phyloP scores from a whole-genome alignment of 805 yeast genomes.

The Myxozyma mucilagina region DNA sequence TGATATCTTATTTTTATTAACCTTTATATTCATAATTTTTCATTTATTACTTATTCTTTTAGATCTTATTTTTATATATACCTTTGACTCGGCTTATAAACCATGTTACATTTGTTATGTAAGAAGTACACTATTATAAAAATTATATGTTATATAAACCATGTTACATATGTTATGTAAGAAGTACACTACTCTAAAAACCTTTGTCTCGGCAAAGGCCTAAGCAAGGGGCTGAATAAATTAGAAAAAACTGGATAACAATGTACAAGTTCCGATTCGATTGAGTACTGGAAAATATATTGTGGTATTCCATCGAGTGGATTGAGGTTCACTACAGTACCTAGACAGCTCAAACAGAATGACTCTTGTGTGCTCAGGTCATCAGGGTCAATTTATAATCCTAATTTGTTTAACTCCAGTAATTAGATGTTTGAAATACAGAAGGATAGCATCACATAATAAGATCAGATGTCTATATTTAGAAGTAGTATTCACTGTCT shows the following conservation, averaged over 20 bases:
- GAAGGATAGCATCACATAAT: background rate
- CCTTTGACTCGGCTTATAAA: too few species aligned
- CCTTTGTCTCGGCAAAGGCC: too few species aligned
- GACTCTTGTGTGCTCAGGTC: slow-evolving; percentile 2
- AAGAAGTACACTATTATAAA: too few species aligned
- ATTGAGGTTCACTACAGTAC: slow-evolving; percentile 14
- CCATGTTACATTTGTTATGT: too few species aligned
- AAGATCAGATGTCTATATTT: background rate
- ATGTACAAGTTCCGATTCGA: slow-evolving; percentile 6
- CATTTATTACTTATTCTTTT: too few species aligned
- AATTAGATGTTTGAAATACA: too few species aligned
- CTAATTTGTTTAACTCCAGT: background rate
- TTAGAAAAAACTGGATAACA: background rate
- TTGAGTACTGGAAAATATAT: slow-evolving; percentile 9
- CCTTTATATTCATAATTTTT: too few species aligned
- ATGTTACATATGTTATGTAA: too few species aligned
- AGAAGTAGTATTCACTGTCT: background rate
- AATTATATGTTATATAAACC: too few species aligned
- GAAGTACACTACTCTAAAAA: too few species aligned
- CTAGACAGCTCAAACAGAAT: slow-evolving; percentile 17
- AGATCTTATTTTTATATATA: too few species aligned
- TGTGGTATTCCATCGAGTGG: slow-evolving; percentile 5
- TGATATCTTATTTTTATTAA: too few species aligned
- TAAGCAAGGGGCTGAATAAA: background rate
- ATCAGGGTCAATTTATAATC: slow-evolving; percentile 20